phyloP scores from a whole-genome alignment of 2,329 filamentous ascomycete genomes.

The Cucurbitaria berberidis region DNA sequence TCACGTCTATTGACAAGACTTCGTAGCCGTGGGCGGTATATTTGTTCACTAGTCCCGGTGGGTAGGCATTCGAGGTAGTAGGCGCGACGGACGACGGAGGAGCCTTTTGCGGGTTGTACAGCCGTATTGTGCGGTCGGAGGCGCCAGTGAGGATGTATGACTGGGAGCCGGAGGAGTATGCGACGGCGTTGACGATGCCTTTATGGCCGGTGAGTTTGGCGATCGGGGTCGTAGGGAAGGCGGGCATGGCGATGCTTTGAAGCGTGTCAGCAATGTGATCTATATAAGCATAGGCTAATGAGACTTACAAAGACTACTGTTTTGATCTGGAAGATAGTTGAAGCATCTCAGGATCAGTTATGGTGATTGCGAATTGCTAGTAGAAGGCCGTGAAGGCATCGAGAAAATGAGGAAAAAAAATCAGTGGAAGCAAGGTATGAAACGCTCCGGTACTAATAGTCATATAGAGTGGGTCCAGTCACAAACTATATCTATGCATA shows the following conservation, averaged over 20 bases:
- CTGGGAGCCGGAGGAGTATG: conserved; percentile 56
- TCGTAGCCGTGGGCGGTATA: conserved; percentile 93
- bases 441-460: not conserved
- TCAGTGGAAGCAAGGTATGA: not conserved
- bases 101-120: conserved; percentile 76
- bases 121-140: conserved; percentile 81
- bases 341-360: not conserved
- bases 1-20: conserved; percentile 79
- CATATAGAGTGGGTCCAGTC: not conserved
- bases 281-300: not conserved
- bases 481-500: not conserved
- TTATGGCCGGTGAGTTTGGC: conserved; percentile 51
- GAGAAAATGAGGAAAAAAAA: not conserved
- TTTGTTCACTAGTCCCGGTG: conserved; percentile 73
- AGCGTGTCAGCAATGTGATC: not conserved
- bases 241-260: conserved; percentile 33
- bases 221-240: conserved; percentile 50
- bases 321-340: not conserved
- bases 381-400: not conserved
- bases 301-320: too few species aligned
- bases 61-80: conserved; percentile 25
- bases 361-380: too few species aligned
- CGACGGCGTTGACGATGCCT: conserved; percentile 57
- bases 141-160: conserved; percentile 78
- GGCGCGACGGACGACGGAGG: conserved; percentile 45